Evolutionary conservation across 768 basidiomycete species (phyloP).

Genomic region (Tylopilus plumbeoviolaceoides): DNA sequence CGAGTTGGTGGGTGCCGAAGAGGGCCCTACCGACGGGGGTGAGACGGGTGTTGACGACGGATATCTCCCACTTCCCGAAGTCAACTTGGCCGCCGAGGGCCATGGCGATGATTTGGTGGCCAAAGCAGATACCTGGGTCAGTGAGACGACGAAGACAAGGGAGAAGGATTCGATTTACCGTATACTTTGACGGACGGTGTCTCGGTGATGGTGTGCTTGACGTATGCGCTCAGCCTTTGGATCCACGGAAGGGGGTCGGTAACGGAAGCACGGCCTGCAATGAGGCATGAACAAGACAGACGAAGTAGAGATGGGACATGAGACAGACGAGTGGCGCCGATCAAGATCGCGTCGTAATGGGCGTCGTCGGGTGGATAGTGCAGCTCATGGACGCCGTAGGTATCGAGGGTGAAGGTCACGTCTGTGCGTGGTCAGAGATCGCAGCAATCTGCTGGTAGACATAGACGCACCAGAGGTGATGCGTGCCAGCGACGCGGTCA

Average conservation of each 20-base stretch:
- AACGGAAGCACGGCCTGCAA: conserved; percentile 59
- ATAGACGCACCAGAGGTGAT: conserved; percentile 10
- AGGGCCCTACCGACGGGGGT: neutral
- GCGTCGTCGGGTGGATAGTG: conserved; percentile 55
- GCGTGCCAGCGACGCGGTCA: conserved; percentile 32
- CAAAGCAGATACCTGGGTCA: conserved; percentile 79
- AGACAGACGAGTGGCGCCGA: conserved; percentile 77
- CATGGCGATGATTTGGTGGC: conserved; percentile 76
- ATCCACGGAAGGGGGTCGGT: conserved; percentile 78
- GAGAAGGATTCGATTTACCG: conserved; percentile 37
- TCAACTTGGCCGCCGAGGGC: conserved; percentile 63
- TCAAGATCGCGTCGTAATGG: conserved; percentile 63
- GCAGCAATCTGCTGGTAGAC: neutral
- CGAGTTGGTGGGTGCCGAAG: neutral
- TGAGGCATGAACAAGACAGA: too few relatives aligned
- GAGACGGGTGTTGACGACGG: neutral
- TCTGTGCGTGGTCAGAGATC: conserved; percentile 2
- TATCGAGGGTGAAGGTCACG: conserved; percentile 49
- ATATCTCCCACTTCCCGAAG: neutral
- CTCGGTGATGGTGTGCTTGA: conserved; percentile 42
- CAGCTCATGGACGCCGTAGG: conserved; percentile 64
- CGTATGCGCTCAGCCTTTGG: conserved; percentile 56
- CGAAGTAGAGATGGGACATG: too few relatives aligned
- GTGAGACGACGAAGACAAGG: neutral
- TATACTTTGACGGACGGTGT: conserved; percentile 66